These are phyloP conservation scores for Mycena galopus DNA, from an alignment of 768 basidiomycete species.

Conservation along the genomic window DNA sequence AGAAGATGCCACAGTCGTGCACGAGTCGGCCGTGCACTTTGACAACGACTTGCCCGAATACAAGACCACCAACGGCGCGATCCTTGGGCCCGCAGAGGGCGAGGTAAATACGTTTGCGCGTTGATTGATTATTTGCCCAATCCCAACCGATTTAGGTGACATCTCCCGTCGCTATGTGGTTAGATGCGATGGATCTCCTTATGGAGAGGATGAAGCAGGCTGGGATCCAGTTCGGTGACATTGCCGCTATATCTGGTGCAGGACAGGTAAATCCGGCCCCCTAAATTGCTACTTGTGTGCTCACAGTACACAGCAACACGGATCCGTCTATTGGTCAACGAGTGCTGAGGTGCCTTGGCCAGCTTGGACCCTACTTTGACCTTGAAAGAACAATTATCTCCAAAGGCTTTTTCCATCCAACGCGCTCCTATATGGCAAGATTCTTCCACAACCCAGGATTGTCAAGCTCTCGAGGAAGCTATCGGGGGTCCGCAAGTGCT, in stretches of 20 bases:
- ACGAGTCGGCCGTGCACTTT: conserved; percentile 83
- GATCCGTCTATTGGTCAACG: conserved; percentile 85
- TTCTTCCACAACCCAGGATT: conserved; percentile 85
- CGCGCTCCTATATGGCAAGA: conserved; percentile 93
- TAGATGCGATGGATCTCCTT: conserved; percentile 87
- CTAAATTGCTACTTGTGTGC: background rate
- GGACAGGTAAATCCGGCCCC: conserved; percentile 68
- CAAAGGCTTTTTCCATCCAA: conserved; percentile 74
- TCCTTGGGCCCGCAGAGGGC: conserved; percentile 73
- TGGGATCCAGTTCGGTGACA: conserved; percentile 69
- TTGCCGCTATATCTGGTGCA: conserved; percentile 80
- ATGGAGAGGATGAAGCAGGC: conserved; percentile 70
- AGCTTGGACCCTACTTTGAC: conserved; percentile 64
- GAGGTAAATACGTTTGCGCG: conserved; percentile 60
- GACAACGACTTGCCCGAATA: conserved; percentile 83
- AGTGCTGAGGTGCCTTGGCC: conserved; percentile 65
- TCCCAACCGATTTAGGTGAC: conserved; percentile 46
- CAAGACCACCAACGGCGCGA: conserved; percentile 74
- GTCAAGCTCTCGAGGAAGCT: conserved; percentile 72
- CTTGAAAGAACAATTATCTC: conserved; percentile 71
- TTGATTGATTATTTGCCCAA: background rate
- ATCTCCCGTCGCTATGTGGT: conserved; percentile 86
- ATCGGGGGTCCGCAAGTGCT: conserved; percentile 80
- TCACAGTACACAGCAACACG: conserved; percentile 77
- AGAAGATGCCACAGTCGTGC: conserved; percentile 67